phyloP scores from a whole-genome alignment of 75 land plant genomes.

The Isoetes taiwanensis region DNA sequence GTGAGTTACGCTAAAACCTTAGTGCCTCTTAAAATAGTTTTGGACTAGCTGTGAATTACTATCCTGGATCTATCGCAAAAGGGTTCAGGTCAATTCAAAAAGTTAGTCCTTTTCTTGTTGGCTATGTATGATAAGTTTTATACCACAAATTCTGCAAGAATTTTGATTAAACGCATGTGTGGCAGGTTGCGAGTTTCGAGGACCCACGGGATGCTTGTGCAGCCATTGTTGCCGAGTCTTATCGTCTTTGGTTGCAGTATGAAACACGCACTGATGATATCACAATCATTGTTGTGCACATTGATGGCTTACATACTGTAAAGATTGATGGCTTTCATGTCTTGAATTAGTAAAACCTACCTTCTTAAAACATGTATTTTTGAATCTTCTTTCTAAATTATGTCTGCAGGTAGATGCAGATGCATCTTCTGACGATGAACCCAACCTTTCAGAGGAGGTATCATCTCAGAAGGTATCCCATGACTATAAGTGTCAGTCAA shows the following conservation, averaged over 20 bases:
- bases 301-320: slow-evolving; percentile 54
- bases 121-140: too few relatives aligned
- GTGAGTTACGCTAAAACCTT: slow-evolving; percentile 26
- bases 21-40: neutral
- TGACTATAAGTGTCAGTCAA: too few relatives aligned
- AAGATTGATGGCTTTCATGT: too few relatives aligned
- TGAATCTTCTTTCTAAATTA: too few relatives aligned
- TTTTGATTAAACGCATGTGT: too few relatives aligned
- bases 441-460: too few relatives aligned
- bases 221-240: slow-evolving; percentile 93
- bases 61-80: neutral
- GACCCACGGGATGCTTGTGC: slow-evolving; percentile 99
- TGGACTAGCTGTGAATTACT: neutral
- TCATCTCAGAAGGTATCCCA: too few relatives aligned
- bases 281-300: slow-evolving; percentile 81
- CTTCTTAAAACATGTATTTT: too few relatives aligned
- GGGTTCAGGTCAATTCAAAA: neutral
- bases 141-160: too few relatives aligned
- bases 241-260: slow-evolving; percentile 88
- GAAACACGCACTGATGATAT: slow-evolving; percentile 99
- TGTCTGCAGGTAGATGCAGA: too few relatives aligned
- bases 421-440: too few relatives aligned
- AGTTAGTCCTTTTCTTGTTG: neutral
- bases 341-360: too few relatives aligned
- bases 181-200: slow-evolving; percentile 54